Evolutionary conservation across 1,139 yeast genomes (phyloP).

Genomic region (Yamadazyma aaseri): DNA sequence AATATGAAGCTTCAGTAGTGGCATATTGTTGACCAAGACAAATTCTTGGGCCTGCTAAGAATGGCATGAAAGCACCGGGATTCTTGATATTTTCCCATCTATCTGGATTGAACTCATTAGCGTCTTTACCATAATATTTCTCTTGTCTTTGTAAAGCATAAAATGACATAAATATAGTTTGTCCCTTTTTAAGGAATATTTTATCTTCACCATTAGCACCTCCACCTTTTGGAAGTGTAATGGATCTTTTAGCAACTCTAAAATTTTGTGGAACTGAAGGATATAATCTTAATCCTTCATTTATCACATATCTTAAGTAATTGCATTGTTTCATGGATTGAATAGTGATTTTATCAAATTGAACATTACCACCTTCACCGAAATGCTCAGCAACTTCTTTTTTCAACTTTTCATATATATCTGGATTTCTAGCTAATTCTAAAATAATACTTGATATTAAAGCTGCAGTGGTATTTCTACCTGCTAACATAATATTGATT

Average conservation of each 20-base stretch:
- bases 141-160: slow-evolving; percentile 43
- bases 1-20: slow-evolving; percentile 42
- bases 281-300: slow-evolving; percentile 51
- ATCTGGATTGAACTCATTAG: slow-evolving; percentile 47
- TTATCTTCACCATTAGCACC: slow-evolving; percentile 46
- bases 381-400: slow-evolving; percentile 28
- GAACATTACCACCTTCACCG: slow-evolving; percentile 22
- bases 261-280: slow-evolving; percentile 55
- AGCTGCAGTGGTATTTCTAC: slow-evolving; percentile 54
- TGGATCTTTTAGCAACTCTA: slow-evolving; percentile 41
- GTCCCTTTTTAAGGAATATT: slow-evolving; percentile 43
- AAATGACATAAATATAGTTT: slow-evolving; percentile 40
- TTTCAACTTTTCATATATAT: slow-evolving; percentile 34
- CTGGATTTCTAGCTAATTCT: slow-evolving; percentile 42
- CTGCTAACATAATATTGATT: slow-evolving; percentile 48
- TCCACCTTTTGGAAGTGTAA: slow-evolving; percentile 55
- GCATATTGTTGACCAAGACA: slow-evolving; percentile 49
- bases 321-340: slow-evolving; percentile 50
- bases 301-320: slow-evolving; percentile 47
- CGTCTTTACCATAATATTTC: slow-evolving; percentile 47
- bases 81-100: slow-evolving; percentile 40
- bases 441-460: slow-evolving; percentile 41
- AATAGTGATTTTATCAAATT: slow-evolving; percentile 25
- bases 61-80: slow-evolving; percentile 41
- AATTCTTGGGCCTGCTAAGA: slow-evolving; percentile 46